Evolutionary conservation across 495 filamentous ascomycete genomes (phyloP).

Genomic region (Penicillium nucicola): DNA sequence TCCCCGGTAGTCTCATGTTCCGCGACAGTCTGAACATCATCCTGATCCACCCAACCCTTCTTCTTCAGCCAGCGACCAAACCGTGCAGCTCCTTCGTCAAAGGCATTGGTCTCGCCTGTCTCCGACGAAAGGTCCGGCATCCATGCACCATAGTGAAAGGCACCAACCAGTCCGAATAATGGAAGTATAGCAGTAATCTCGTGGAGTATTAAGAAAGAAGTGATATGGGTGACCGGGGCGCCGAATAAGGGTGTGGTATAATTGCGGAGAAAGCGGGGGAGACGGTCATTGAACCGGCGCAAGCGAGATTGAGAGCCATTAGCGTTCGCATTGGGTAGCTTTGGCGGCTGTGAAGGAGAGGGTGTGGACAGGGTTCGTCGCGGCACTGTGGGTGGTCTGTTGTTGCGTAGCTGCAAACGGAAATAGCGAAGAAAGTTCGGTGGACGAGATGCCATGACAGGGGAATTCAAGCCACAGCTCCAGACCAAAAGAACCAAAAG

Average conservation of each 20-base stretch:
- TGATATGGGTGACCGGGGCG: constrained; percentile 78
- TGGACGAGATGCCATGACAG: constrained; percentile 11
- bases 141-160: constrained; percentile 74
- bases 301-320: constrained; percentile 46
- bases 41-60: constrained; percentile 60
- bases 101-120: constrained; percentile 39
- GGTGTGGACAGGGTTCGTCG: constrained; percentile 27
- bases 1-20: constrained; percentile 15
- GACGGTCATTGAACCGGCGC: constrained; percentile 56
- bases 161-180: constrained; percentile 65
- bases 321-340: constrained; percentile 11
- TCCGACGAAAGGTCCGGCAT: constrained; percentile 54
- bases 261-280: constrained; percentile 57
- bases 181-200: constrained; percentile 86
- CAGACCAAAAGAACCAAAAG: too few relatives aligned
- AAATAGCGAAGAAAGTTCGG: constrained; percentile 16
- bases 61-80: constrained; percentile 57
- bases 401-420: constrained; percentile 8
- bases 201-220: constrained; percentile 85
- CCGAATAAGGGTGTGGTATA: constrained; percentile 66
- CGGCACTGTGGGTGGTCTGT: constrained; percentile 5
- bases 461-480: not conserved
- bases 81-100: constrained; percentile 51
- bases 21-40: constrained; percentile 30
- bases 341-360: constrained; percentile 13